phyloP scores from a whole-genome alignment of 2,329 filamentous ascomycete genomes.

The Penicillium sp. region DNA sequence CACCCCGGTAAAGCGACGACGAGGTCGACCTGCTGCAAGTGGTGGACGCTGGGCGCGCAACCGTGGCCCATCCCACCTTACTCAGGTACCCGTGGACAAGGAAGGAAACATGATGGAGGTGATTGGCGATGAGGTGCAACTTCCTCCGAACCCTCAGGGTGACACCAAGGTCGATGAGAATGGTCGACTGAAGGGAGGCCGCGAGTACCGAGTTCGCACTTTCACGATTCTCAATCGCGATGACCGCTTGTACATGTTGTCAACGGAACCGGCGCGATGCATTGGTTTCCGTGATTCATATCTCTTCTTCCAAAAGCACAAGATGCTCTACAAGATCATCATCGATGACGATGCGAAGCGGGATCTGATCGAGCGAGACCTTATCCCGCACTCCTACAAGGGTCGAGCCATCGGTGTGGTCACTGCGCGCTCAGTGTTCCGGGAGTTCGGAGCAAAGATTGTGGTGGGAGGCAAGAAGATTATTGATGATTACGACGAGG shows the following conservation, averaged over 20 bases:
- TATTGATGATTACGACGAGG: constrained; percentile 82
- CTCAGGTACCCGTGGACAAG: constrained; percentile 82
- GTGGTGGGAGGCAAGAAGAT: constrained; percentile 85
- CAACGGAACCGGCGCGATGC: constrained; percentile 92
- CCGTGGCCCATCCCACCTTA: constrained; percentile 70
- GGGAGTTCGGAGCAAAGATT: constrained; percentile 92
- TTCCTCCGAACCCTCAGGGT: constrained; percentile 82
- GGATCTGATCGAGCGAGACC: constrained; percentile 88
- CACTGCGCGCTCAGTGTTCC: constrained; percentile 91
- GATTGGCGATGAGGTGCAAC: constrained; percentile 80
- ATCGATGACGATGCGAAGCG: constrained; percentile 96
- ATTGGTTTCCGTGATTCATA: constrained; percentile 98
- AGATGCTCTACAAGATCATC: constrained; percentile 94
- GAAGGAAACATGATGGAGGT: constrained; percentile 91
- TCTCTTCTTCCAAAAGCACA: constrained; percentile 97
- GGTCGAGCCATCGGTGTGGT: constrained; percentile 95
- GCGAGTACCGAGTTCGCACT: constrained; percentile 91
- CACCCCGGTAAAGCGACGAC: constrained; percentile 55
- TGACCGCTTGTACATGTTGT: constrained; percentile 92
- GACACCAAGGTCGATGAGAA: constrained; percentile 90
- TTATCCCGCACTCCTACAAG: constrained; percentile 98
- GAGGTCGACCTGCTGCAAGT: constrained; percentile 52
- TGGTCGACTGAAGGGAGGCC: constrained; percentile 73
- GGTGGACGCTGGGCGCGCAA: constrained; percentile 68
- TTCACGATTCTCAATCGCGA: constrained; percentile 85